A percentile compares a stretch with the other conserved stretches of the same genome.
phyloP scores from a whole-genome alignment of 768 basidiomycete genomes.

The Tricholoma flavovirens region DNA sequence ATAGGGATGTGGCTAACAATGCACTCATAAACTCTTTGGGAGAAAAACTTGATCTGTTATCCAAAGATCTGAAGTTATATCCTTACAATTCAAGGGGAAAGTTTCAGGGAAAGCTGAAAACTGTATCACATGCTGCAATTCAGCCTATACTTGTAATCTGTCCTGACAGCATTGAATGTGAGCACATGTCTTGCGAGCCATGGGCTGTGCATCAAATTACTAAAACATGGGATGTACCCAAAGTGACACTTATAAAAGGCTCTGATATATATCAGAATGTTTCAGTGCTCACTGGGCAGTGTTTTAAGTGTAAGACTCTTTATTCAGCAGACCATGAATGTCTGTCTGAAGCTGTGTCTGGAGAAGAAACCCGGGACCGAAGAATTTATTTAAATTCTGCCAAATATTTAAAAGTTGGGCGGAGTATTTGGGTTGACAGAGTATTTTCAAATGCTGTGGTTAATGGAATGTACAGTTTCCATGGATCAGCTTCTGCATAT shows the following conservation, averaged over 20 bases:
- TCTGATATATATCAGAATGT: not conserved
- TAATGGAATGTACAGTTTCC: conserved; percentile 16
- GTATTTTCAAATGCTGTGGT: conserved; percentile 10
- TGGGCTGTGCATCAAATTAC: not conserved
- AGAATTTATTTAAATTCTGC: not conserved
- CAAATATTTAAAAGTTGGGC: conserved; percentile 8
- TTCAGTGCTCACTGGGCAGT: too few species aligned
- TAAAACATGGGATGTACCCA: not conserved
- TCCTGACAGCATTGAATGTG: not conserved
- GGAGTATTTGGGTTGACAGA: conserved; percentile 10
- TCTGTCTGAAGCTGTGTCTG: too few species aligned
- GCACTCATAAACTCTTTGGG: not conserved
- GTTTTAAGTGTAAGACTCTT: too few species aligned
- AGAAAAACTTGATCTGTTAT: not conserved
- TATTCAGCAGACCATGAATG: too few species aligned
- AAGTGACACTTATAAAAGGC: not conserved
- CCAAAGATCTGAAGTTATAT: not conserved
- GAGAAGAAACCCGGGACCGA: too few species aligned
- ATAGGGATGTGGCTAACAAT: not conserved
- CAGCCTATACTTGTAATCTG: not conserved
- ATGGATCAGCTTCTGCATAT: conserved; percentile 15
- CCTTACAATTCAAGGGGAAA: not conserved
- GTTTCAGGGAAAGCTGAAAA: not conserved
- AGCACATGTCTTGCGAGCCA: not conserved
- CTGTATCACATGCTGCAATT: not conserved